phyloP scores from a whole-genome alignment of 257 asterid species.

The Galeopsis tetrahit region DNA sequence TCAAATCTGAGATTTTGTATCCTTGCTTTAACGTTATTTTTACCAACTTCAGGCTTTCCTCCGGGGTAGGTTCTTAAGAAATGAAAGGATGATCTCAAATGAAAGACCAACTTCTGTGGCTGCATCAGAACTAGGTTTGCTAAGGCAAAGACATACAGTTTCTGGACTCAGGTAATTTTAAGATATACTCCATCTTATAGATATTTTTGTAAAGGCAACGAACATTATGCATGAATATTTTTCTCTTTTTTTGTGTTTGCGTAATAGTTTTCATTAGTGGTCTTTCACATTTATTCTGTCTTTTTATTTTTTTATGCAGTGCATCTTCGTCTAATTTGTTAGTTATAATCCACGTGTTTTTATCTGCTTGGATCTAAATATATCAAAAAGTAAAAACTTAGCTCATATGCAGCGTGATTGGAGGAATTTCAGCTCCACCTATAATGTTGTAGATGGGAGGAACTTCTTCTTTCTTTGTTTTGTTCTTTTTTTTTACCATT shows the following conservation, averaged over 20 bases:
- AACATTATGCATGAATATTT: background rate
- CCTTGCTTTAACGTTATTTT: background rate
- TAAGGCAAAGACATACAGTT: constrained; percentile 77
- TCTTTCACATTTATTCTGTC: background rate
- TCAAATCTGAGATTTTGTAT: constrained; percentile 18
- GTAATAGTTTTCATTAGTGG: background rate
- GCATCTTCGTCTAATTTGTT: background rate
- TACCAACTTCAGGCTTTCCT: constrained; percentile 66
- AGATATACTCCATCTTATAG: background rate
- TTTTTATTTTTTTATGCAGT: background rate
- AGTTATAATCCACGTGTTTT: background rate
- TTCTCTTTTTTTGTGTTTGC: constrained; percentile 3
- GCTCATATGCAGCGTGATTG: background rate
- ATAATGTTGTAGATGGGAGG: background rate
- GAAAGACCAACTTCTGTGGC: constrained; percentile 66
- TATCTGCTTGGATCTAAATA: background rate
- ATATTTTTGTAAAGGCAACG: background rate
- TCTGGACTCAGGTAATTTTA: constrained; percentile 73
- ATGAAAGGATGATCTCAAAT: constrained; percentile 53
- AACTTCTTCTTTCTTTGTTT: too few relatives aligned
- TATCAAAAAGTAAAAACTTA: background rate
- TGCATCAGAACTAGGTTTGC: constrained; percentile 72
- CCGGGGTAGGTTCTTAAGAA: constrained; percentile 79
- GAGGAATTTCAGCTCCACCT: background rate
- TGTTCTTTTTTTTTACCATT: too few relatives aligned